Evolutionary conservation across 495 filamentous ascomycete species (phyloP), one percentile per base, ranked within the genome.

Genomic region (Penicillium lividum): DNA sequence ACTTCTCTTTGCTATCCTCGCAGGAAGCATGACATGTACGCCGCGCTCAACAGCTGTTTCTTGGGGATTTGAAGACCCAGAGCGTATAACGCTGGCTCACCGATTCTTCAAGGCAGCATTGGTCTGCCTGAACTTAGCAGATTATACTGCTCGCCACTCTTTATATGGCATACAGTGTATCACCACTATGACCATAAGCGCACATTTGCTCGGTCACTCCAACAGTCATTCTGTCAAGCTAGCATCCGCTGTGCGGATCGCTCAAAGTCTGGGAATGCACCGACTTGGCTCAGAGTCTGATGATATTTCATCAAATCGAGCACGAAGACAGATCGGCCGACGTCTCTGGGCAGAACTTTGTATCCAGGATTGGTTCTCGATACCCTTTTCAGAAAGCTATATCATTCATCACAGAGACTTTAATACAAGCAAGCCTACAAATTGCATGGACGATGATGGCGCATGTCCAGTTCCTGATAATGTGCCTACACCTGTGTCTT

Each of bases 311-410:
- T 3, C 44, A 60, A 6, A 9, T n/a, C 15, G 3, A 31, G 34
- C 8, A 48, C 4, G 56, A 72, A 25, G 60, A 67, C 74, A 78
- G 45, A 64, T 73, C 8, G 72, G 74, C 16, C 66, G 73, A 31
- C 64, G 75, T 3, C 45, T 73, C 0, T 79, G 75, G 76, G 67
- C 57, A 34, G 68, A 75, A 47, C 62, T 79, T 3, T 68, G 63
- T 38, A 71, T 68, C 40, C 76, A 77, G 38, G 76, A 79, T 53
- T 79, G 73, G 75, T 75, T 79, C 42, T 75, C 70, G 16, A 72
- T 76, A 9, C 72, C 75, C 6, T 77, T 73, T 33, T 67, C 68
- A 2, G 73, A 77, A 52, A 70, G 68, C 49, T 77, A 79, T 52
- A 60, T 69, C 22, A 65, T 79, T 29, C 30, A 36, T 4, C 33